A percentile compares a stretch with the other conserved stretches of the same genome.
These are phyloP conservation scores for Opeltia flavorubescens DNA, from an alignment of 495 filamentous ascomycete species.

Conservation along the genomic window DNA sequence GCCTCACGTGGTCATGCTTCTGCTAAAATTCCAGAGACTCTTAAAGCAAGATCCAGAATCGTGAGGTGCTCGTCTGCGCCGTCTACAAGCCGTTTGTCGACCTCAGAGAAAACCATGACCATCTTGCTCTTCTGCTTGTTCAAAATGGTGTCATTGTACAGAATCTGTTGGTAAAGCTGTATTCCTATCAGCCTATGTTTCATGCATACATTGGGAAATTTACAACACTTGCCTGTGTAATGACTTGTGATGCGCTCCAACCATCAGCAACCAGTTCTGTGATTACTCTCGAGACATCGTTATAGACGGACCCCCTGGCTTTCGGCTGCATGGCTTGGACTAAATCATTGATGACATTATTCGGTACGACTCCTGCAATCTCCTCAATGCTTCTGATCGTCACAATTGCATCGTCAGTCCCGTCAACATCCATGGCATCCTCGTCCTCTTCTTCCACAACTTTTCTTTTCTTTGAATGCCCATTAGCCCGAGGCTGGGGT, in stretches of 20 bases:
- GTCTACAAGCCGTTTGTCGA: slow-evolving; percentile 90
- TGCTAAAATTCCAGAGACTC: slow-evolving; percentile 63
- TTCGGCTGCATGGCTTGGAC: slow-evolving; percentile 65
- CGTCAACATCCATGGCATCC: slow-evolving; percentile 37
- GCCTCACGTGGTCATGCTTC: slow-evolving; percentile 10
- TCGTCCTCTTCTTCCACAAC: slow-evolving; percentile 41
- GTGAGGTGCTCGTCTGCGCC: slow-evolving; percentile 93
- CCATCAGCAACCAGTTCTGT: slow-evolving; percentile 90
- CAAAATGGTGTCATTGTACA: slow-evolving; percentile 70
- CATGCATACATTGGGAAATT: not conserved
- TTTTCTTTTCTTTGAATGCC: slow-evolving; percentile 33
- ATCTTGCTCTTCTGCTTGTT: slow-evolving; percentile 86
- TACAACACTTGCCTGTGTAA: slow-evolving; percentile 47
- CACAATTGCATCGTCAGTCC: slow-evolving; percentile 33
- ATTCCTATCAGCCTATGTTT: slow-evolving; percentile 1
- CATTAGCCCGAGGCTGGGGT: slow-evolving; percentile 25
- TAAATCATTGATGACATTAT: slow-evolving; percentile 51
- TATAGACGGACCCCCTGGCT: slow-evolving; percentile 46
- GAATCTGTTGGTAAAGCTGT: slow-evolving; percentile 68
- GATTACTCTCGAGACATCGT: slow-evolving; percentile 59
- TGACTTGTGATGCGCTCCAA: slow-evolving; percentile 89
- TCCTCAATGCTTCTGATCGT: slow-evolving; percentile 76
- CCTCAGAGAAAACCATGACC: slow-evolving; percentile 74
- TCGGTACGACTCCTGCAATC: slow-evolving; percentile 89
- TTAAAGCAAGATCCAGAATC: slow-evolving; percentile 69